These are phyloP conservation scores for Gracilariopsis chorda DNA, from an alignment of 23 red algal genomes.

Conservation along the genomic window DNA sequence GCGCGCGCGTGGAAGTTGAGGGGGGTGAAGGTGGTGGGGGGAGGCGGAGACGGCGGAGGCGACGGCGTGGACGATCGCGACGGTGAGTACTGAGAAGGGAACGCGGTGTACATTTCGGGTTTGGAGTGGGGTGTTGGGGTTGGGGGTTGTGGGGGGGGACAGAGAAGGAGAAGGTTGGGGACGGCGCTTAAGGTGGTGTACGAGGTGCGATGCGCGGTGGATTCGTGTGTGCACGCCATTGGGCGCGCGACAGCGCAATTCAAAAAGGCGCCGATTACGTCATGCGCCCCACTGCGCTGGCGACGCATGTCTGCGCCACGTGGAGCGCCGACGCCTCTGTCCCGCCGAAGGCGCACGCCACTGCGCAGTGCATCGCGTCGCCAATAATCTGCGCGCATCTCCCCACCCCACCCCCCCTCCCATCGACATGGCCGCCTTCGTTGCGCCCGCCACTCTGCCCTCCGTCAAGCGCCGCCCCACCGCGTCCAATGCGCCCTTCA, in stretches of 20 bases:
- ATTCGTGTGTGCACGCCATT: too few species aligned
- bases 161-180: neutral
- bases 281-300: too few species aligned
- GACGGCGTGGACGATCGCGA: neutral
- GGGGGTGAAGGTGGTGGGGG: neutral
- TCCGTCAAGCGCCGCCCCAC: neutral
- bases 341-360: neutral
- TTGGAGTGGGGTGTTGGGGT: neutral
- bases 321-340: neutral
- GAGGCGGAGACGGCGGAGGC: neutral
- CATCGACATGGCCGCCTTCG: neutral
- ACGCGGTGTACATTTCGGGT: too few species aligned
- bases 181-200: too few species aligned
- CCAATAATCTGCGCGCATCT: too few species aligned
- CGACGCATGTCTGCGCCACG: neutral
- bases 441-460: neutral
- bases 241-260: too few species aligned
- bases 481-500: neutral
- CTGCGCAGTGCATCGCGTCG: neutral
- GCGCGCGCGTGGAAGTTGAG: constrained; percentile 2
- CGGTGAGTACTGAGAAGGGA: too few species aligned
- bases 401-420: neutral
- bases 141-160: neutral
- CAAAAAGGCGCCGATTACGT: neutral
- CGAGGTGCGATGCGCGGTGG: too few species aligned